Conservation (phyloP, 2,329 filamentous ascomycete species). For the Trichothecium roseum region DNA sequence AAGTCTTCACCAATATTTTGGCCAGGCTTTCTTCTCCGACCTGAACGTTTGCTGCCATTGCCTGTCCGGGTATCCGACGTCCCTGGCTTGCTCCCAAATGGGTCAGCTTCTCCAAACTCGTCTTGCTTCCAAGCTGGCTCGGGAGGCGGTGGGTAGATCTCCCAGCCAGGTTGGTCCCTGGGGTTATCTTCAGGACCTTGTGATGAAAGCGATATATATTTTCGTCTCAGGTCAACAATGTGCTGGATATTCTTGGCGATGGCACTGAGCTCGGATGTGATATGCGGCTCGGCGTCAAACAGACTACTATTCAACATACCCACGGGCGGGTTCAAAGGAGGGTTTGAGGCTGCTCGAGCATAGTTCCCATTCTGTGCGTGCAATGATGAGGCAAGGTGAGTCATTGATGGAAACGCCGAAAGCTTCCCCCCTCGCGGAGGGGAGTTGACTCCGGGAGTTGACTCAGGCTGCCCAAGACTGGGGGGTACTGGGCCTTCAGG, state of each 20-base stretch:
- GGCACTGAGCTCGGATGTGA: conserved; percentile 71
- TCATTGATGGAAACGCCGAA: too few relatives aligned
- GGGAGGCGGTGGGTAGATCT: conserved; percentile 83
- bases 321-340: too few relatives aligned
- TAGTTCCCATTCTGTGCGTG: too few relatives aligned
- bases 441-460: too few relatives aligned
- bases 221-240: conserved; percentile 77
- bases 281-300: conserved; percentile 63
- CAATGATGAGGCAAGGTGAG: too few relatives aligned
- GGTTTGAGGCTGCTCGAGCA: too few relatives aligned
- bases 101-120: conserved; percentile 6
- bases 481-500: neutral
- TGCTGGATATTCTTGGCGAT: conserved; percentile 90
- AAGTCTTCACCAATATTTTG: conserved; percentile 91
- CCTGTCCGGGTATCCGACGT: conserved; percentile 2
- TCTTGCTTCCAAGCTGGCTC: conserved; percentile 66
- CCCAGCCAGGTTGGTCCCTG: conserved; percentile 72
- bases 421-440: too few relatives aligned
- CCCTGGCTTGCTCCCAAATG: conserved; percentile 8
- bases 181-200: conserved; percentile 81
- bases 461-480: too few relatives aligned
- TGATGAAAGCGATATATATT: conserved; percentile 77
- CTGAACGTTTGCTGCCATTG: conserved; percentile 30
- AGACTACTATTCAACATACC: conserved; percentile 34
- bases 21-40: conserved; percentile 69